phyloP scores from a whole-genome alignment of 306 rosid genomes.

The Ammopiptanthus mongolicus region DNA sequence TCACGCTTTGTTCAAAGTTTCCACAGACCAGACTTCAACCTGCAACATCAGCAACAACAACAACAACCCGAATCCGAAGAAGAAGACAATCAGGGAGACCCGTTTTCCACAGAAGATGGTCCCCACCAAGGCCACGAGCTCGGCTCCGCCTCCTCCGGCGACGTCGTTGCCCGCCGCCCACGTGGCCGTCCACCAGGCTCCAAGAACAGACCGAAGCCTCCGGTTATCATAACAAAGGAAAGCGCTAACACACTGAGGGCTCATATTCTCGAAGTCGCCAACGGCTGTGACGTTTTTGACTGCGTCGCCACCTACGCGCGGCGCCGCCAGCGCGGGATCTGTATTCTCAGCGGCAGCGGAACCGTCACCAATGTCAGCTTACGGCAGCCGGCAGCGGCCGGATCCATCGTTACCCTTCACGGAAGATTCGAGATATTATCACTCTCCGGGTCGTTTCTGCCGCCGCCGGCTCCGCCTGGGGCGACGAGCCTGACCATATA shows the following conservation, averaged over 20 bases:
- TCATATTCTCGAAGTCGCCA: constrained; percentile 74
- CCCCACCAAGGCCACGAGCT: constrained; percentile 38
- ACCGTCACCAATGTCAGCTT: constrained; percentile 71
- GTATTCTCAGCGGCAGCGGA: constrained; percentile 76
- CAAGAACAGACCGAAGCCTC: constrained; percentile 78
- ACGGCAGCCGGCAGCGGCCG: constrained; percentile 65
- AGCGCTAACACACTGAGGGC: constrained; percentile 93
- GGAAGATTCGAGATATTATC: constrained; percentile 93
- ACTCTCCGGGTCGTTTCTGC: constrained; percentile 74
- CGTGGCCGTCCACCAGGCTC: constrained; percentile 84
- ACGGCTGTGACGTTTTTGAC: constrained; percentile 82
- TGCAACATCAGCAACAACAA: constrained; percentile 35
- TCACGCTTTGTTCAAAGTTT: constrained; percentile 65
- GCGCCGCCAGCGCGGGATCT: constrained; percentile 94
- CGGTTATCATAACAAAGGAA: constrained; percentile 81
- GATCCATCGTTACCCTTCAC: constrained; percentile 63
- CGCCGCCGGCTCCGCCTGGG: constrained; percentile 92
- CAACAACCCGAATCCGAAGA: constrained; percentile 39
- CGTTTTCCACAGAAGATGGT: constrained; percentile 37
- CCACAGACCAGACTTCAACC: constrained; percentile 56
- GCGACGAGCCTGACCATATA: constrained; percentile 73
- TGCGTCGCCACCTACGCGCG: constrained; percentile 72
- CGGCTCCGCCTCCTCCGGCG: constrained; percentile 20
- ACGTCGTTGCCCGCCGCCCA: constrained; percentile 49
- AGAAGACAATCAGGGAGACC: constrained; percentile 20